phyloP scores from a whole-genome alignment of 2,329 filamentous ascomycete species.

The Metarhizium humberi region DNA sequence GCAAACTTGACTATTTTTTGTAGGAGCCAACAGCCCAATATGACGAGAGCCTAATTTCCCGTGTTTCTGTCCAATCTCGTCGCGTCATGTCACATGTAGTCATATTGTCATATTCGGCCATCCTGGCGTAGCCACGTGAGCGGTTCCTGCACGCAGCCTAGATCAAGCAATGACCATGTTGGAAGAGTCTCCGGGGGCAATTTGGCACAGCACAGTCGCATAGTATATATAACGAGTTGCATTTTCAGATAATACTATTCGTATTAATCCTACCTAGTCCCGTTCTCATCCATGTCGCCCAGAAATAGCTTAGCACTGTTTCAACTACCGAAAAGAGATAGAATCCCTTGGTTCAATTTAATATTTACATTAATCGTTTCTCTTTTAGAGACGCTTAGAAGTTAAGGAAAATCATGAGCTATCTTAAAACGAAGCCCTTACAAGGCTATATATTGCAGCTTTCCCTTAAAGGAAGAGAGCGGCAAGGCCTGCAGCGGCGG shows the following conservation, averaged over 20 bases:
- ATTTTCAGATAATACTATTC: background rate
- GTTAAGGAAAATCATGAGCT: background rate
- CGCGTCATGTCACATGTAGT: too few species aligned
- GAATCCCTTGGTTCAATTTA: background rate
- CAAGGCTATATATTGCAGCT: background rate
- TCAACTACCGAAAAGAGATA: background rate
- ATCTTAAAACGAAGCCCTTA: background rate
- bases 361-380: background rate
- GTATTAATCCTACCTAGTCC: slow-evolving; percentile 1
- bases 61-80: too few species aligned
- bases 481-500: slow-evolving; percentile 21
- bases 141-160: too few species aligned
- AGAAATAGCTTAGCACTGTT: background rate
- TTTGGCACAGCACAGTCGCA: too few species aligned
- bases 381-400: background rate
- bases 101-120: too few species aligned
- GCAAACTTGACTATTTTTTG: too few species aligned
- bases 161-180: too few species aligned
- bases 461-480: slow-evolving; percentile 15
- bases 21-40: too few species aligned
- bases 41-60: too few species aligned
- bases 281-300: background rate
- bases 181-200: too few species aligned
- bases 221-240: too few species aligned
- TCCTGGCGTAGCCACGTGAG: too few species aligned